phyloP scores from a whole-genome alignment of 2,329 filamentous ascomycete genomes.

The Ascochyta viciae-villosae region DNA sequence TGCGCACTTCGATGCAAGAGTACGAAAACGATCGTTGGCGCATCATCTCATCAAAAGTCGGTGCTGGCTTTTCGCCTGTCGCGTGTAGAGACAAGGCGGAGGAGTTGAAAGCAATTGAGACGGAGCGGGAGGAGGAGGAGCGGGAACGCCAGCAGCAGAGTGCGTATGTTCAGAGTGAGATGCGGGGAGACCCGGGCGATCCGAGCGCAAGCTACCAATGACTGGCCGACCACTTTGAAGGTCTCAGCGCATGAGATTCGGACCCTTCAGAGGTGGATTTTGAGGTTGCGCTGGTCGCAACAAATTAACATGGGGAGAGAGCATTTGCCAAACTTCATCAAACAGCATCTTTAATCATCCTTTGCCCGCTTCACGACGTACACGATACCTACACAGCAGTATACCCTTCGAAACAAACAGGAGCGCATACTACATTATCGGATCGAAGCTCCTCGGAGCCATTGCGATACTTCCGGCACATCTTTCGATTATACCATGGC shows the following conservation, averaged over 20 bases:
- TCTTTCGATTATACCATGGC: conserved; percentile 17
- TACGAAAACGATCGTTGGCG: conserved; percentile 94
- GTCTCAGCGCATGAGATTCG: conserved; percentile 13
- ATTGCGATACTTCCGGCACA: conserved; percentile 12
- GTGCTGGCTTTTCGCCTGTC: conserved; percentile 84
- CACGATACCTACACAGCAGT: conserved; percentile 14
- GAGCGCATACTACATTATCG: conserved; percentile 13
- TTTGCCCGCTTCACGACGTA: conserved; percentile 18
- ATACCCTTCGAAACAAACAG: conserved; percentile 11
- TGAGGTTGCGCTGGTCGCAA: conserved; percentile 17
- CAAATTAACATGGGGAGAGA: neutral
- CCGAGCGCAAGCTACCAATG: conserved; percentile 43
- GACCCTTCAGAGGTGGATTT: conserved; percentile 8
- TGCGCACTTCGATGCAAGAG: conserved; percentile 78
- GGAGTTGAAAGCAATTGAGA: conserved; percentile 59
- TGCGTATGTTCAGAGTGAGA: conserved; percentile 42
- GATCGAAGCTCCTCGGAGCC: conserved; percentile 17
- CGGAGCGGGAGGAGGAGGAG: conserved; percentile 35
- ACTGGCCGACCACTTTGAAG: conserved; percentile 39
- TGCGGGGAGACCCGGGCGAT: conserved; percentile 42
- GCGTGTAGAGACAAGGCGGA: conserved; percentile 83
- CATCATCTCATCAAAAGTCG: conserved; percentile 88
- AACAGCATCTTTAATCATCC: conserved; percentile 13
- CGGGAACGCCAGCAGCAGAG: conserved; percentile 32
- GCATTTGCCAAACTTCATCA: conserved; percentile 14